These are phyloP conservation scores for Ophiostoma perfectum DNA, from an alignment of 2,329 filamentous ascomycete genomes.

Conservation along the genomic window DNA sequence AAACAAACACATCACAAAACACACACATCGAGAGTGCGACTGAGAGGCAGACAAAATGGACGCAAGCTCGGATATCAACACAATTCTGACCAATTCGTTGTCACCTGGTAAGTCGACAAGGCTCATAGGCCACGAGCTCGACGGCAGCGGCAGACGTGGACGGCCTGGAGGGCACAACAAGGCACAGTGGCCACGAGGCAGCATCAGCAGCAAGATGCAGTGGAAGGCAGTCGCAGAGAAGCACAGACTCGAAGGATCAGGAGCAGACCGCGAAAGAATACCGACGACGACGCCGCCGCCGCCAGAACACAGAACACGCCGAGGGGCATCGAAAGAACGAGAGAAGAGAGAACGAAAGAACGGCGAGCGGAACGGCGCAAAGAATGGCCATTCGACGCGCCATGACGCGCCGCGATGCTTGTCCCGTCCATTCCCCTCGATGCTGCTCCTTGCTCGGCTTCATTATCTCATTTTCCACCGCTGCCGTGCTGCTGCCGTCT, in stretches of 20 bases:
- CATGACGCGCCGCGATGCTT: conserved; percentile 16
- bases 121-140: background rate
- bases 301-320: background rate
- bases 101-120: conserved; percentile 67
- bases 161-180: too few relatives aligned
- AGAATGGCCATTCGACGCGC: conserved; percentile 13
- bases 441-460: background rate
- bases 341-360: background rate
- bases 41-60: conserved; percentile 47
- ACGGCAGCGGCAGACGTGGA: background rate
- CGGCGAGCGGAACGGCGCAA: background rate
- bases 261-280: too few relatives aligned
- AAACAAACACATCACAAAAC: conserved; percentile 15
- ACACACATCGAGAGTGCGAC: conserved; percentile 7
- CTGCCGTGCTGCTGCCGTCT: conserved; percentile 7
- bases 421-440: background rate
- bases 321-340: background rate
- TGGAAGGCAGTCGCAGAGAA: too few relatives aligned
- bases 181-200: background rate
- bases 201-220: conserved; percentile 30
- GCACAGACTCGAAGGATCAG: too few relatives aligned
- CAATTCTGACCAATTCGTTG: conserved; percentile 95
- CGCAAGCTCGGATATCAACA: conserved; percentile 86
- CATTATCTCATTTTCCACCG: background rate
- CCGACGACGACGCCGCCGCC: background rate